Percentiles rank a stretch among this genome's conserved stretches.
Conservation (phyloP, 805 yeast species). For the Lipomyces yamadae region DNA sequence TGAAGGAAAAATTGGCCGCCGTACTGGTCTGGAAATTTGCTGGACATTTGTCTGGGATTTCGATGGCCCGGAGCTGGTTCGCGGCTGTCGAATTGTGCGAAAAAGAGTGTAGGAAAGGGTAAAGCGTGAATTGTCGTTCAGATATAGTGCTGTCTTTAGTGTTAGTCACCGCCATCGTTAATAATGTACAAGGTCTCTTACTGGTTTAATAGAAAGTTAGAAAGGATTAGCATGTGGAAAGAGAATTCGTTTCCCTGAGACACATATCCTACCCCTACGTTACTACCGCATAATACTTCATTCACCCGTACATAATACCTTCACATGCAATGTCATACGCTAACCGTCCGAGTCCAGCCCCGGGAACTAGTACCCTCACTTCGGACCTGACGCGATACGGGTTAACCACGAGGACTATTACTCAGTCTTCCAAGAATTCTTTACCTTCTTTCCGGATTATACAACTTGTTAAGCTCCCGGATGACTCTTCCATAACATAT, state of each 20-base stretch:
- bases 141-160: constrained; percentile 18
- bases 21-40: constrained; percentile 5
- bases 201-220: constrained; percentile 42
- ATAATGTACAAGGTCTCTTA: constrained; percentile 50
- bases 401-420: background rate
- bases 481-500: constrained; percentile 62
- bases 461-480: constrained; percentile 48
- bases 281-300: background rate
- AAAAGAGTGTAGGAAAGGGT: constrained; percentile 60
- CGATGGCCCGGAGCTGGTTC: constrained; percentile 58
- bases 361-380: constrained; percentile 68
- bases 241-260: constrained; percentile 82
- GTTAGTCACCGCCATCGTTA: no score
- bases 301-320: constrained; percentile 5
- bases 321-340: constrained; percentile 58
- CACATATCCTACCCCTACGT: constrained; percentile 44
- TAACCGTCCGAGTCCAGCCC: constrained; percentile 82
- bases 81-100: constrained; percentile 60
- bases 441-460: constrained; percentile 39
- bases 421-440: background rate
- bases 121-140: constrained; percentile 32
- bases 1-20: constrained; percentile 30
- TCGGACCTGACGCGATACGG: constrained; percentile 37
- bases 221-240: constrained; percentile 70
- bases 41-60: constrained; percentile 47